Conservation (phyloP, 2,329 filamentous ascomycete genomes). For the Ophiosphaerella herpotricha region DNA sequence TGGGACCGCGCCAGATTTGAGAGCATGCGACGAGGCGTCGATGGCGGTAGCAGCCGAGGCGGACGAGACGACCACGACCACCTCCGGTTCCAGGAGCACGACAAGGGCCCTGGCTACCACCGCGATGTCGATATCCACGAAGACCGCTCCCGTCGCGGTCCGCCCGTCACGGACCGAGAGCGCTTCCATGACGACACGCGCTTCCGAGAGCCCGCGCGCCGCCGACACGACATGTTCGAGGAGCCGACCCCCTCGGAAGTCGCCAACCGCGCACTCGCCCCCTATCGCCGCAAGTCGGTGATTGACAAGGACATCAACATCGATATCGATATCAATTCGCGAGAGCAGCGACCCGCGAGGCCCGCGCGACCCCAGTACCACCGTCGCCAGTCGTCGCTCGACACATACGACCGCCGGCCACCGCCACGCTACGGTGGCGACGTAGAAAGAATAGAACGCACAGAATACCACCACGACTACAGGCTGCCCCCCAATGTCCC, state of each 20-base stretch:
- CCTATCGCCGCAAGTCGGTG: slow-evolving; percentile 63
- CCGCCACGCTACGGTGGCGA: slow-evolving; percentile 61
- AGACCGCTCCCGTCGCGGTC: slow-evolving; percentile 47
- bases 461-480: slow-evolving; percentile 54
- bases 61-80: slow-evolving; percentile 41
- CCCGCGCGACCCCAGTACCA: slow-evolving; percentile 68
- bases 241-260: slow-evolving; percentile 53
- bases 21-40: slow-evolving; percentile 51
- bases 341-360: slow-evolving; percentile 45
- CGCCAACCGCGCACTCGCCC: slow-evolving; percentile 58
- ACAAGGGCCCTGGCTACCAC: slow-evolving; percentile 47
- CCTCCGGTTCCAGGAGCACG: slow-evolving; percentile 51
- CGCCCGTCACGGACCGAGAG: slow-evolving; percentile 49
- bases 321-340: slow-evolving; percentile 40
- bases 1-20: slow-evolving; percentile 59
- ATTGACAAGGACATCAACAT: slow-evolving; percentile 61
- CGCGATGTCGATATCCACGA: slow-evolving; percentile 51
- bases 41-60: slow-evolving; percentile 53
- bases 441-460: slow-evolving; percentile 51
- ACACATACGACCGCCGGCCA: slow-evolving; percentile 84
- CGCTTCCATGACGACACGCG: slow-evolving; percentile 61
- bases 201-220: slow-evolving; percentile 43
- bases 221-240: slow-evolving; percentile 52
- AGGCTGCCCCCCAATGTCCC: slow-evolving; percentile 71
- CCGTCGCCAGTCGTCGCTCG: slow-evolving; percentile 83